Conservation (phyloP, 169 alveolate genomes). For the Eimeria acervulina region DNA sequence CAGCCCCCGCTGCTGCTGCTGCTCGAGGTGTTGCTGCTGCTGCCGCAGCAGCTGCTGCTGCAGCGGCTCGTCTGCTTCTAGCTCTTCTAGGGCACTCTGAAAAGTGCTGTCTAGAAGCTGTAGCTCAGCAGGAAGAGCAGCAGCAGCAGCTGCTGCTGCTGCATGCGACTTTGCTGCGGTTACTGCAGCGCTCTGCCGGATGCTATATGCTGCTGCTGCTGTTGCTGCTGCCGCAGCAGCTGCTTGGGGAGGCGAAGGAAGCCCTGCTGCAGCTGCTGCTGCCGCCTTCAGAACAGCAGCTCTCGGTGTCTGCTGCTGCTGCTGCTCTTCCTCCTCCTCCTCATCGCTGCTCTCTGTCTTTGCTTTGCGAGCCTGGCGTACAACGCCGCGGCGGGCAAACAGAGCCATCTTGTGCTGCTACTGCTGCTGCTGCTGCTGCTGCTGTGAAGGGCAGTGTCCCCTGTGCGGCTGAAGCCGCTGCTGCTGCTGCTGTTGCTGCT, state of each 20-base stretch:
- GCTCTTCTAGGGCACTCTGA: not conserved
- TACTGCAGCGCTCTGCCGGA: too few species aligned
- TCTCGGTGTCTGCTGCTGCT: not conserved
- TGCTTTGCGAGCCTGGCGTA: not conserved
- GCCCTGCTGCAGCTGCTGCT: constrained; percentile 30
- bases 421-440: constrained; percentile 28
- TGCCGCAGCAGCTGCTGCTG: not conserved
- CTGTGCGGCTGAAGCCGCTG: not conserved
- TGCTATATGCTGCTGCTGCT: too few species aligned
- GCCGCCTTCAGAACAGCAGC: not conserved
- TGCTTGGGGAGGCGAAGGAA: not conserved
- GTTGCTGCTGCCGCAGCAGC: too few species aligned
- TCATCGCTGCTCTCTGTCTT: constrained; percentile 48
- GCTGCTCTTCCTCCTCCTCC: constrained; percentile 18
- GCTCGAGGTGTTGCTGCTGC: too few species aligned
- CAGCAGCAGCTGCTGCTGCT: too few species aligned
- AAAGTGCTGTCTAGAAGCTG: not conserved
- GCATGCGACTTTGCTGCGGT: too few species aligned
- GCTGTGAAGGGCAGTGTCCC: not conserved
- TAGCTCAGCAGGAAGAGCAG: too few species aligned
- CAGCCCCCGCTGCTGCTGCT: not conserved
- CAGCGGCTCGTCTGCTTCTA: not conserved
- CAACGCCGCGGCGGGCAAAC: constrained; percentile 38
- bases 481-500: not conserved
- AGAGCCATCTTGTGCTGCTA: constrained; percentile 30